These are phyloP conservation scores for Tanacetum coccineum DNA, from an alignment of 129 eudicot species.

Conservation along the genomic window DNA sequence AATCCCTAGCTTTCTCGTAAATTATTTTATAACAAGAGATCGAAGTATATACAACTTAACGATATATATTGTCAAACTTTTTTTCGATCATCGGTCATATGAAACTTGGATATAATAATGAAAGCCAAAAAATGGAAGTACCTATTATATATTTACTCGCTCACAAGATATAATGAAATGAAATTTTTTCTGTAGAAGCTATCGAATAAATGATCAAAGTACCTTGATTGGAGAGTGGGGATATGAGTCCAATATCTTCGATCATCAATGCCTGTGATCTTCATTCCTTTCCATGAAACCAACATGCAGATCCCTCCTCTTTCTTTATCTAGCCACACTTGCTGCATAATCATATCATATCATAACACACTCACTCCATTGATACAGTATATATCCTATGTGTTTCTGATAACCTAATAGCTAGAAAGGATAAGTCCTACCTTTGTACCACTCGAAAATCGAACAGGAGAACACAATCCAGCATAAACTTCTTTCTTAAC, in stretches of 20 bases:
- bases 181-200: background rate
- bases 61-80: no score
- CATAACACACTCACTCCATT: no score
- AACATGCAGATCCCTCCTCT: conserved; percentile 63
- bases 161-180: no score
- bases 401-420: no score
- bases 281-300: conserved; percentile 74
- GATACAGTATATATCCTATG: no score
- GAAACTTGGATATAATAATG: no score
- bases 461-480: conserved; percentile 49
- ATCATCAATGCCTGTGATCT: conserved; percentile 76
- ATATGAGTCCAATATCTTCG: conserved; percentile 71
- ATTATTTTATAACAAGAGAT: no score
- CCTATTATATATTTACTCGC: no score
- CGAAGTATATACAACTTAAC: no score
- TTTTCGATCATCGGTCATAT: no score
- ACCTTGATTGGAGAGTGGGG: conserved; percentile 70
- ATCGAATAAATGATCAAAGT: conserved; percentile 16
- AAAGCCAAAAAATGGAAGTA: no score
- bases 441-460: conserved; percentile 58
- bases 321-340: conserved; percentile 71
- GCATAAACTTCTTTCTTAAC: conserved; percentile 53
- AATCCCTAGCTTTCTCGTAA: no score
- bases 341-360: conserved; percentile 35
- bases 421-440: conserved; percentile 17